A percentile compares a stretch with the other conserved stretches of the same genome.
These are phyloP conservation scores for Trypanosoma scelopori DNA, from an alignment of 208 protist genomes.

Conservation along the genomic window DNA sequence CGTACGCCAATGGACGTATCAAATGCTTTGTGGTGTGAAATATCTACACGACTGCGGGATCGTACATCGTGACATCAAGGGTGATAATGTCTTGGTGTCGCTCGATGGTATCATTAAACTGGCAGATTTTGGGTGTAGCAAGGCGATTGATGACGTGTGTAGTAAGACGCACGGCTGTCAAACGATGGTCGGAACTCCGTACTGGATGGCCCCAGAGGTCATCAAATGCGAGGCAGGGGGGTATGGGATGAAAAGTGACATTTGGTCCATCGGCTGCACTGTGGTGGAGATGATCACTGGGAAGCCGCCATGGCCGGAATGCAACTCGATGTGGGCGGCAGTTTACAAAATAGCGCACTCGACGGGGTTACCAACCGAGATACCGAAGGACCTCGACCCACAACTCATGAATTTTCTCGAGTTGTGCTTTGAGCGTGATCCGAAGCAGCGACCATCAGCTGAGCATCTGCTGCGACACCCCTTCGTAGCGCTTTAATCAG, in stretches of 20 bases:
- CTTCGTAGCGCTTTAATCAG: slow-evolving; percentile 49
- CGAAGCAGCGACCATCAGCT: slow-evolving; percentile 61
- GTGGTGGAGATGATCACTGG: slow-evolving; percentile 94
- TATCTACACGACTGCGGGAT: slow-evolving; percentile 90
- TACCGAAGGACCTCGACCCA: slow-evolving; percentile 70
- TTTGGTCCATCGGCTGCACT: slow-evolving; percentile 94
- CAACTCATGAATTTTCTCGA: slow-evolving; percentile 75
- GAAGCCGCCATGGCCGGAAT: slow-evolving; percentile 88
- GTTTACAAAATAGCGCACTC: slow-evolving; percentile 90
- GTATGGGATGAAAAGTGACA: slow-evolving; percentile 93
- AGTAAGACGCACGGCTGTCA: slow-evolving; percentile 72
- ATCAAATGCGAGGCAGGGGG: slow-evolving; percentile 84
- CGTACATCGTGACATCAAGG: slow-evolving; percentile 91
- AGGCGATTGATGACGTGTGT: slow-evolving; percentile 81
- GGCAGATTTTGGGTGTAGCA: slow-evolving; percentile 92
- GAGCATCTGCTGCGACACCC: slow-evolving; percentile 67
- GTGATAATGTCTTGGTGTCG: slow-evolving; percentile 89
- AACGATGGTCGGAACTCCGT: slow-evolving; percentile 89
- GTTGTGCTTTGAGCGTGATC: slow-evolving; percentile 82
- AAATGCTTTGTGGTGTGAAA: slow-evolving; percentile 89
- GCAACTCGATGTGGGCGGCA: slow-evolving; percentile 84
- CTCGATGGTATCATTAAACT: slow-evolving; percentile 87
- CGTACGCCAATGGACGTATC: slow-evolving; percentile 82
- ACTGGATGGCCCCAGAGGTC: slow-evolving; percentile 93
- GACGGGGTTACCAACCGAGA: slow-evolving; percentile 82